Percentiles rank a stretch among this genome's conserved stretches.
Conservation (phyloP, 257 asterid species). For the Nicotiana obtusifolia region DNA sequence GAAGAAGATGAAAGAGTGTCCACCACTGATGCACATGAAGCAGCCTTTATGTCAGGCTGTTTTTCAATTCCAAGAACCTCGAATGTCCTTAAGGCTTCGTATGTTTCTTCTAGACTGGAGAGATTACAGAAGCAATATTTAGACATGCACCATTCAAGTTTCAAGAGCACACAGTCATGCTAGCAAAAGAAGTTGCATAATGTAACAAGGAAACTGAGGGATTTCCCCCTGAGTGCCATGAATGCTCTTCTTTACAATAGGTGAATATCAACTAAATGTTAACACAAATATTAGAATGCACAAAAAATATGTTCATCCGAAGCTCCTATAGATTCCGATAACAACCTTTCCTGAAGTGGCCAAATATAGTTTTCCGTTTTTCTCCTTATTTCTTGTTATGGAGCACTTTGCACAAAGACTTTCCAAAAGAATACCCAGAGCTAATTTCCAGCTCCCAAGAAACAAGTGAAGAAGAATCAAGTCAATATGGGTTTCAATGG, state of each 20-base stretch:
- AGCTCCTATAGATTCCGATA: background rate
- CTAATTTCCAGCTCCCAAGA: background rate
- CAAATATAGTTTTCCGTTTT: background rate
- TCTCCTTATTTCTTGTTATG: background rate
- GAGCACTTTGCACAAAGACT: background rate
- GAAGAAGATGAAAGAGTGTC: constrained; percentile 50
- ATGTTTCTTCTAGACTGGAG: constrained; percentile 74
- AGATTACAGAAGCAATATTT: background rate
- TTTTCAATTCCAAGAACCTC: constrained; percentile 77
- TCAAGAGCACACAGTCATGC: background rate
- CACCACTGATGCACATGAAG: constrained; percentile 56
- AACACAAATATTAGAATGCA: background rate
- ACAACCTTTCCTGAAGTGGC: background rate
- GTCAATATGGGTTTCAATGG: no score
- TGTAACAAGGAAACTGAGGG: background rate
- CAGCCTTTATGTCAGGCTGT: constrained; percentile 37
- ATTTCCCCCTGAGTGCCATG: background rate
- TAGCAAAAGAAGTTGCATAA: background rate
- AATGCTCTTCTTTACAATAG: background rate
- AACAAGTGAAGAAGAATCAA: no score
- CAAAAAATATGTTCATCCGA: background rate
- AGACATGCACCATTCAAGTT: background rate
- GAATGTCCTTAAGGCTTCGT: constrained; percentile 72
- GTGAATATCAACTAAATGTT: background rate
- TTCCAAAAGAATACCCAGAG: background rate